Percentiles rank a stretch among this genome's conserved stretches.
These are phyloP conservation scores for Ogataea pilisensis DNA, from an alignment of 805 yeast genomes.

Conservation along the genomic window DNA sequence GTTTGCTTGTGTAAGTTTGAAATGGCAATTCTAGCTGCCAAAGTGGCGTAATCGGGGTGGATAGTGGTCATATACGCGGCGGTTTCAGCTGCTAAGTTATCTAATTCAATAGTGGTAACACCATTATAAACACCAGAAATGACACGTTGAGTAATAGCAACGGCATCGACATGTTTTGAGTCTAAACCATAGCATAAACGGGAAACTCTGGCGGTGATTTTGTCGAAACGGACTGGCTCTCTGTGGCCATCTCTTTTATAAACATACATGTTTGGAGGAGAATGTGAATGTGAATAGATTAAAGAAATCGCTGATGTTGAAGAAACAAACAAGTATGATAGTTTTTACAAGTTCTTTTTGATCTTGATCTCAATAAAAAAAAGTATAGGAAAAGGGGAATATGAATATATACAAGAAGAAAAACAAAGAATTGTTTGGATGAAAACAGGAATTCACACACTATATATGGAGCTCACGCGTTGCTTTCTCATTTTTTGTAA, in stretches of 20 bases:
- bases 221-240: slow-evolving; percentile 93
- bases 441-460: neutral
- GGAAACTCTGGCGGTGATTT: slow-evolving; percentile 92
- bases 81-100: slow-evolving; percentile 84
- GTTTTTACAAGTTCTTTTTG: too few species aligned
- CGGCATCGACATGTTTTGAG: slow-evolving; percentile 88
- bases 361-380: too few species aligned
- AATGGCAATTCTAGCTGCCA: slow-evolving; percentile 94
- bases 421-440: neutral
- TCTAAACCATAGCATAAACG: slow-evolving; percentile 94
- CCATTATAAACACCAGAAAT: slow-evolving; percentile 97
- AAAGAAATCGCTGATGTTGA: too few species aligned
- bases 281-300: neutral
- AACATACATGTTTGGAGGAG: slow-evolving; percentile 57
- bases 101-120: slow-evolving; percentile 87
- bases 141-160: slow-evolving; percentile 91
- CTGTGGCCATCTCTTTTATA: slow-evolving; percentile 89
- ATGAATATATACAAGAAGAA: too few species aligned
- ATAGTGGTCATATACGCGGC: slow-evolving; percentile 97
- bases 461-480: neutral
- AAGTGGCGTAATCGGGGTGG: slow-evolving; percentile 95
- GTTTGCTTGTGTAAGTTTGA: slow-evolving; percentile 94
- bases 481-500: neutral
- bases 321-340: too few species aligned
- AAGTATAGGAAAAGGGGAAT: neutral